phyloP scores from a whole-genome alignment of 371 early-diverging fungal genomes.

The Umbelopsis sp. region DNA sequence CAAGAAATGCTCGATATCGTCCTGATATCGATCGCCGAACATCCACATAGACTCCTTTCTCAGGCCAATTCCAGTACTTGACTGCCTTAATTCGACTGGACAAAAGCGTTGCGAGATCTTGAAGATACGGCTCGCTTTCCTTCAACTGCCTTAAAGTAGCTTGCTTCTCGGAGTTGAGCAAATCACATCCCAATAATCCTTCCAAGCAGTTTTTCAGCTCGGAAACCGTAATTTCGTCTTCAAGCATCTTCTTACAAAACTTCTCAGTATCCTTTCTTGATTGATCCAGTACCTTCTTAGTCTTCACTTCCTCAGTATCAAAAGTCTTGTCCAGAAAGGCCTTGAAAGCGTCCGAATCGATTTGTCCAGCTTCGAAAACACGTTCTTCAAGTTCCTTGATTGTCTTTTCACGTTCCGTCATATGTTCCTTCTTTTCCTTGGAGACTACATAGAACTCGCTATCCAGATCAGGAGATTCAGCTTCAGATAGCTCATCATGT shows the following conservation, averaged over 20 bases:
- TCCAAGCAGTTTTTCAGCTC: neutral
- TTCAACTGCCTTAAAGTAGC: constrained; percentile 17
- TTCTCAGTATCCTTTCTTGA: neutral
- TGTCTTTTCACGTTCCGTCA: neutral
- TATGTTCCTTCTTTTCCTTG: neutral
- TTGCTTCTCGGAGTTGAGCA: neutral
- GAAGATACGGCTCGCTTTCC: constrained; percentile 13
- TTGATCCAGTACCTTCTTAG: neutral
- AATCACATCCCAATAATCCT: neutral
- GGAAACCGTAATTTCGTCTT: neutral
- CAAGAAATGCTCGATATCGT: constrained; percentile 23
- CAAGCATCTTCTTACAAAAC: constrained; percentile 11
- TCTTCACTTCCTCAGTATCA: neutral
- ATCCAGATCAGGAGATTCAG: neutral
- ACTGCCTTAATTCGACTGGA: constrained; percentile 17
- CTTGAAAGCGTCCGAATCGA: neutral
- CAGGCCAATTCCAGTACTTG: constrained; percentile 26
- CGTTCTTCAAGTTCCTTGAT: constrained; percentile 14
- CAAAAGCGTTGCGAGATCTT: constrained; percentile 22
- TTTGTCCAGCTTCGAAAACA: constrained; percentile 8
- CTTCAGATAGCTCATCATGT: constrained; percentile 17
- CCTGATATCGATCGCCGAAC: constrained; percentile 22
- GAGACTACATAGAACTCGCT: neutral
- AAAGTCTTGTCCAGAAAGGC: constrained; percentile 7
- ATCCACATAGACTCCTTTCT: constrained; percentile 16